These are phyloP conservation scores for Pseudomicrostroma phylloplanum DNA, from an alignment of 1,284 basidiomycete species.

Conservation along the genomic window DNA sequence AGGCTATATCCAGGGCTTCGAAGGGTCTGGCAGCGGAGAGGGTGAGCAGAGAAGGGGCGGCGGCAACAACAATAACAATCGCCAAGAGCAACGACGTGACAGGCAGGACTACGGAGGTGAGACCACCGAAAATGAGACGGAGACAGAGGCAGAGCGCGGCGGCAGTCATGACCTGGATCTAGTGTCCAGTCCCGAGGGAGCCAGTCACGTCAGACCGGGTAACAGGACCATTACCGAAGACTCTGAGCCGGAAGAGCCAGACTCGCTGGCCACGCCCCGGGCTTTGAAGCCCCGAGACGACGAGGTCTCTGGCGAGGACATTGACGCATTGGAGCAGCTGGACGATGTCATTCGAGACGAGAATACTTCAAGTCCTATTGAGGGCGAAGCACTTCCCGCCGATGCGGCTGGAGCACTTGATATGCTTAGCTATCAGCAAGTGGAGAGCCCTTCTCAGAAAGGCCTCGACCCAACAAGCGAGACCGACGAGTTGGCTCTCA, in stretches of 20 bases:
- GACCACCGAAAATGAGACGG: constrained; percentile 24
- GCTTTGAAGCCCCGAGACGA: neutral
- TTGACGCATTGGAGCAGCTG: too few relatives aligned
- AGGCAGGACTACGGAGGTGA: neutral
- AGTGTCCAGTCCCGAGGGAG: neutral
- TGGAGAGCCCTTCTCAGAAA: constrained; percentile 19
- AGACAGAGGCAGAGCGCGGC: constrained; percentile 23
- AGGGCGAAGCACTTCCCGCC: constrained; percentile 4
- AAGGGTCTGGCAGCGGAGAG: constrained; percentile 20
- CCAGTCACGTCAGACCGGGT: neutral
- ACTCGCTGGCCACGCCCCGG: constrained; percentile 5
- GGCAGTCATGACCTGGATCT: neutral
- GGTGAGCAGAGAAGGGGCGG: constrained; percentile 4
- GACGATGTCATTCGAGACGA: too few relatives aligned
- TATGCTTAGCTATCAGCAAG: constrained; percentile 32
- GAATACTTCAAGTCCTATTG: too few relatives aligned
- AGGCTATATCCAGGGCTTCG: constrained; percentile 46
- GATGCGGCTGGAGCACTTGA: constrained; percentile 36
- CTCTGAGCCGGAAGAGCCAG: constrained; percentile 7
- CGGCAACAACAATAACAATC: constrained; percentile 16
- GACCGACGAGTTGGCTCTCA: too few relatives aligned
- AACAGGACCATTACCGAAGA: neutral
- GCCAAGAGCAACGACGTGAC: constrained; percentile 16
- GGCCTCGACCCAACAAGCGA: constrained; percentile 7
- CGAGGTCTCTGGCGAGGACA: too few relatives aligned